A percentile compares a stretch with the other conserved stretches of the same genome.
Evolutionary conservation across 257 asterid genomes (phyloP).

Genomic region (Craterostigma plantagineum): DNA sequence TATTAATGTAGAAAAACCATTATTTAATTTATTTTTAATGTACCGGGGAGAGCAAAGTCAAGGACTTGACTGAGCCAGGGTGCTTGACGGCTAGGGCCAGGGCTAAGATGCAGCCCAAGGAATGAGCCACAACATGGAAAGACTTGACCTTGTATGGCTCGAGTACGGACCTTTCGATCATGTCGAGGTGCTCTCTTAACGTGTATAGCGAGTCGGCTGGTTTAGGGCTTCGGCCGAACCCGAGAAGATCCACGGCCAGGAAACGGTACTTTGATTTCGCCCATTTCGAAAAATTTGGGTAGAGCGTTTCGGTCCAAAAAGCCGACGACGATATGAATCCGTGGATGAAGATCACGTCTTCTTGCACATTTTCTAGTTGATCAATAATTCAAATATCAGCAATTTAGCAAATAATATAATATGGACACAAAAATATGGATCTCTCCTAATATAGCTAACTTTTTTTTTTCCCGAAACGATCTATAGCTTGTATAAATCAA

Average conservation of each 20-base stretch:
- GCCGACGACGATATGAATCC: constrained; percentile 87
- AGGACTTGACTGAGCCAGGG: constrained; percentile 44
- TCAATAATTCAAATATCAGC: neutral
- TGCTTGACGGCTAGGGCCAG: constrained; percentile 74
- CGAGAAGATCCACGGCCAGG: constrained; percentile 76
- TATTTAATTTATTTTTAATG: neutral
- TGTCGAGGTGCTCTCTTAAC: constrained; percentile 65
- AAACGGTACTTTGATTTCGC: constrained; percentile 63
- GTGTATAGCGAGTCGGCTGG: constrained; percentile 78
- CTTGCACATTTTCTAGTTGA: constrained; percentile 36
- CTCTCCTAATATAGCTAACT: too few relatives aligned
- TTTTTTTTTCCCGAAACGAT: too few relatives aligned
- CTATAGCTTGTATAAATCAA: too few relatives aligned
- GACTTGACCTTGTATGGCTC: constrained; percentile 54
- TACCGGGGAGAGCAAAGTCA: constrained; percentile 83
- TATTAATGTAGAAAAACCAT: neutral
- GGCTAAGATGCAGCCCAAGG: constrained; percentile 86
- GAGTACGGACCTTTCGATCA: constrained; percentile 71
- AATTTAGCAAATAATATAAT: neutral
- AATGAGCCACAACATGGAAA: constrained; percentile 92
- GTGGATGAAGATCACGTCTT: constrained; percentile 79
- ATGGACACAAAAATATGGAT: neutral
- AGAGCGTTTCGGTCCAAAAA: constrained; percentile 86
- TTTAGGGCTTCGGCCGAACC: constrained; percentile 89
- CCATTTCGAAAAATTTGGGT: constrained; percentile 52